A percentile compares a stretch with the other conserved stretches of the same genome.
These are phyloP conservation scores for Trichoderma oligosporum DNA, from an alignment of 2,329 filamentous ascomycete genomes.

Conservation along the genomic window DNA sequence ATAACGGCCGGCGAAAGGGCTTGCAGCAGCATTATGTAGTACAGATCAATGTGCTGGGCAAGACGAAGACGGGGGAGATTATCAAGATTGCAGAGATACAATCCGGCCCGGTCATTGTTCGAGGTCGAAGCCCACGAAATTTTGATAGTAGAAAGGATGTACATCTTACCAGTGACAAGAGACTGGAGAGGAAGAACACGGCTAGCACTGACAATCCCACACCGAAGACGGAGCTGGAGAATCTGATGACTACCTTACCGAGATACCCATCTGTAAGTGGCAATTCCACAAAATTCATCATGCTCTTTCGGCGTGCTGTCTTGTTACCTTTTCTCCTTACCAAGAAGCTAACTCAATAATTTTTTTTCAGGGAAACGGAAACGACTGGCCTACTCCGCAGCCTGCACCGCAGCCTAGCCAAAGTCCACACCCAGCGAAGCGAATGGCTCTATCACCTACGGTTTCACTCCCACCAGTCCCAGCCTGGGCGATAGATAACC, in stretches of 20 bases:
- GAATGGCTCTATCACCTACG: slow-evolving; percentile 50
- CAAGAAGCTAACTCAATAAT: slow-evolving; percentile 20
- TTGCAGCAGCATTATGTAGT: slow-evolving; percentile 94
- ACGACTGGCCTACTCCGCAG: slow-evolving; percentile 46
- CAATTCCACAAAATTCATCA: slow-evolving; percentile 30
- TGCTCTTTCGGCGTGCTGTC: neutral
- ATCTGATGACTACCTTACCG: slow-evolving; percentile 28
- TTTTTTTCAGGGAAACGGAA: slow-evolving; percentile 31
- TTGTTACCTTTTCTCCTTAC: neutral
- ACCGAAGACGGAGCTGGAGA: slow-evolving; percentile 36
- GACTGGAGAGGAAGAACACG: slow-evolving; percentile 44
- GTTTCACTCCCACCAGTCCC: slow-evolving; percentile 52
- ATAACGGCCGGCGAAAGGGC: slow-evolving; percentile 90
- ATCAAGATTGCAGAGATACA: slow-evolving; percentile 77
- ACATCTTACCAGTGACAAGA: slow-evolving; percentile 59
- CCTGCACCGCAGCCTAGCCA: slow-evolving; percentile 35
- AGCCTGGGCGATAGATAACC: slow-evolving; percentile 43
- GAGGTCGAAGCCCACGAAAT: slow-evolving; percentile 86
- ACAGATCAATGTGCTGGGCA: slow-evolving; percentile 76
- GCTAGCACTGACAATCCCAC: slow-evolving; percentile 32
- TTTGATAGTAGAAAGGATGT: slow-evolving; percentile 89
- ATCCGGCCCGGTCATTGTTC: slow-evolving; percentile 91
- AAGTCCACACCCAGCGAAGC: slow-evolving; percentile 50
- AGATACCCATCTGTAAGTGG: slow-evolving; percentile 33
- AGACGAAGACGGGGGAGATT: slow-evolving; percentile 62